Base-by-base conservation (phyloP, 2,329 filamentous ascomycete species). In the Tolypocladium endophyticum region DNA sequence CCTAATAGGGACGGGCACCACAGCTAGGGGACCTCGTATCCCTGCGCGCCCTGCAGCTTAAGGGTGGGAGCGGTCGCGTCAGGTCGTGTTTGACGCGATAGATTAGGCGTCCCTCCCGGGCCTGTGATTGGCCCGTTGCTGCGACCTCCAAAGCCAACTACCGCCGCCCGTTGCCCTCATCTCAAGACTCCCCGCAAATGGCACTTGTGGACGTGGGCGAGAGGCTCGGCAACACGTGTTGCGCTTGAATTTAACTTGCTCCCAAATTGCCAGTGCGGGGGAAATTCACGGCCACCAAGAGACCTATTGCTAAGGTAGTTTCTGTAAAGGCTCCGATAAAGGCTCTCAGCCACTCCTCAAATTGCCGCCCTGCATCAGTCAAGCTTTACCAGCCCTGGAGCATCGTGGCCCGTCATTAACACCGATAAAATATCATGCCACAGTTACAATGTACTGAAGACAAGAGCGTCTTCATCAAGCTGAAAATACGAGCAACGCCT, bases 101-200 rank as follows among this genome's bases (percentile, higher is more conserved):
- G 57, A 60, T 56, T 53, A 43, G 52, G 41, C 45, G n/a, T 47
- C 28, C 50, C 2, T 28, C n/a, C 28, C 50, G 50, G n/a, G 28
- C 28, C n/a, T 53, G 50, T 56, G 59, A 58, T 61, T 59, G 59
- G 59, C 52, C 55, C 41, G 53, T 25, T 28, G 35, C 9, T 23
- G 58, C 45, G 16, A 18, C 53, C 35, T 2, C 16, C 5, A 4
- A 47, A n/a, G 14, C 25, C 25, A 50, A 50, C 45, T 50, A 12
- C 23, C 45, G 25, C 25, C 7, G 12, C 25, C 12, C 16, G 8
- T 11, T 4, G 16, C 20, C 25, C 7, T 20, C 25, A 23, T 38
- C n/a, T 4, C n/a, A 23, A 36, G 11, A 20, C 39, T 43, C 39
- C 39, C 39, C 20, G 18, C 39, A 43, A 20, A 43, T n/a, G 39